A percentile compares a stretch with the other conserved stretches of the same genome.
These are phyloP conservation scores for Earliella scabrosa DNA, from an alignment of 1,284 basidiomycete species.

Conservation along the genomic window DNA sequence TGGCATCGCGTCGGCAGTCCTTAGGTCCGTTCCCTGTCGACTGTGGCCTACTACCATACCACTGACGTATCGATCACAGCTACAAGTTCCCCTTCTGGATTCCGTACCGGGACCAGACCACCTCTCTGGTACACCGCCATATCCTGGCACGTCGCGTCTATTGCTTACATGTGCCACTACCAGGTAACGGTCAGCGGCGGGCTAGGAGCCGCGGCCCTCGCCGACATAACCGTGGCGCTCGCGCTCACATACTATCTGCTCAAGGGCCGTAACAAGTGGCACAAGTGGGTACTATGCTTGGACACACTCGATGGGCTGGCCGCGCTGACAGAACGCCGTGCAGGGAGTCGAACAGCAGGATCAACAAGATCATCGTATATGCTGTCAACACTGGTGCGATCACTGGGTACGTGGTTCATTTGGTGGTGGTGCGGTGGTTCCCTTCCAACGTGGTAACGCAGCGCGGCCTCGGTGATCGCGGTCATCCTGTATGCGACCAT, in stretches of 20 bases:
- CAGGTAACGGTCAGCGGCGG: conserved; percentile 20
- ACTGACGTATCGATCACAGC: background rate
- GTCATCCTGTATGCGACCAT: conserved; percentile 8
- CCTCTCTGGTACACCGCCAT: conserved; percentile 4
- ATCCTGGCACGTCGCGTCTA: too few relatives aligned
- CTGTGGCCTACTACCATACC: too few relatives aligned
- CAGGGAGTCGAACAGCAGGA: conserved; percentile 13
- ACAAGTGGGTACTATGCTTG: background rate
- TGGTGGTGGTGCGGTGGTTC: background rate
- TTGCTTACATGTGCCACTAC: too few relatives aligned
- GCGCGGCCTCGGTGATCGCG: conserved; percentile 16
- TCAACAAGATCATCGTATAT: conserved; percentile 18
- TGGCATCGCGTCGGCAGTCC: conserved; percentile 15
- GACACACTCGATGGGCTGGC: too few relatives aligned
- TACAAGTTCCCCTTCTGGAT: conserved; percentile 13
- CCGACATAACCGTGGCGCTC: conserved; percentile 19
- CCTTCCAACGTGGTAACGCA: background rate
- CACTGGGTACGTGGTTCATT: conserved; percentile 11
- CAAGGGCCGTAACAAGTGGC: conserved; percentile 11
- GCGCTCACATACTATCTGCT: conserved; percentile 17
- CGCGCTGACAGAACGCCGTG: background rate
- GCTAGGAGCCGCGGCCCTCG: conserved; percentile 11
- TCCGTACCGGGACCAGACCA: conserved; percentile 8
- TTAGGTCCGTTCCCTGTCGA: conserved; percentile 6
- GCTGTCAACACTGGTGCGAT: conserved; percentile 21